phyloP scores from a whole-genome alignment of 2,329 filamentous ascomycete species.

The Fusarium proliferatum region DNA sequence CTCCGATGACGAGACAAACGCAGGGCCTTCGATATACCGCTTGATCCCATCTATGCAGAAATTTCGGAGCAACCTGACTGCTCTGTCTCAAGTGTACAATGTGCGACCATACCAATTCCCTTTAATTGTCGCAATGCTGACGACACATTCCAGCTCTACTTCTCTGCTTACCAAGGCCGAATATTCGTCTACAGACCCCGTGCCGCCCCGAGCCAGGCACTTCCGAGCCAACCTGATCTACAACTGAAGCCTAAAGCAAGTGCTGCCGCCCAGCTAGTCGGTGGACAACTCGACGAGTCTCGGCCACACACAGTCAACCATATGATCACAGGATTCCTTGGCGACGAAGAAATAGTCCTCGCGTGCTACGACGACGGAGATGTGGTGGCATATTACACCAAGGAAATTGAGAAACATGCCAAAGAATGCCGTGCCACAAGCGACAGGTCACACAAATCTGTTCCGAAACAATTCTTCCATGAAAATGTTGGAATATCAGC shows the following conservation, averaged over 20 bases:
- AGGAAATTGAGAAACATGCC: constrained; percentile 60
- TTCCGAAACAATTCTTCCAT: constrained; percentile 70
- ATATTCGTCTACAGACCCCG: constrained; percentile 68
- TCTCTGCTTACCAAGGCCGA: constrained; percentile 66
- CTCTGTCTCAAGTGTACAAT: constrained; percentile 68
- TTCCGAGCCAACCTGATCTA: constrained; percentile 61
- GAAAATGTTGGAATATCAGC: constrained; percentile 82
- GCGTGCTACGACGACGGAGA: constrained; percentile 80
- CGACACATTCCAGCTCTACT: constrained; percentile 62
- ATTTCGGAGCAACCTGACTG: constrained; percentile 67
- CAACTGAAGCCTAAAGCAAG: constrained; percentile 60
- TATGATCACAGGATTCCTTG: constrained; percentile 75
- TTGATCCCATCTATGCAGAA: constrained; percentile 50
- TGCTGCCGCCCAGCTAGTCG: constrained; percentile 53
- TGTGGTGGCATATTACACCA: constrained; percentile 75
- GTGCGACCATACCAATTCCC: constrained; percentile 46
- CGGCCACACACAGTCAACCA: constrained; percentile 75
- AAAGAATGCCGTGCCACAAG: constrained; percentile 33
- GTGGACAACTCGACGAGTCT: constrained; percentile 63
- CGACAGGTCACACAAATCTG: constrained; percentile 3
- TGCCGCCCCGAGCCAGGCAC: constrained; percentile 58
- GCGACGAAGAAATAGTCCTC: constrained; percentile 75
- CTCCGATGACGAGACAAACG: constrained; percentile 39
- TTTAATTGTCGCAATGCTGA: constrained; percentile 19
- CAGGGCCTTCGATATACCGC: constrained; percentile 43